Evolutionary conservation across 2,329 filamentous ascomycete genomes (phyloP).

Genomic region (Monosporascus sp.): DNA sequence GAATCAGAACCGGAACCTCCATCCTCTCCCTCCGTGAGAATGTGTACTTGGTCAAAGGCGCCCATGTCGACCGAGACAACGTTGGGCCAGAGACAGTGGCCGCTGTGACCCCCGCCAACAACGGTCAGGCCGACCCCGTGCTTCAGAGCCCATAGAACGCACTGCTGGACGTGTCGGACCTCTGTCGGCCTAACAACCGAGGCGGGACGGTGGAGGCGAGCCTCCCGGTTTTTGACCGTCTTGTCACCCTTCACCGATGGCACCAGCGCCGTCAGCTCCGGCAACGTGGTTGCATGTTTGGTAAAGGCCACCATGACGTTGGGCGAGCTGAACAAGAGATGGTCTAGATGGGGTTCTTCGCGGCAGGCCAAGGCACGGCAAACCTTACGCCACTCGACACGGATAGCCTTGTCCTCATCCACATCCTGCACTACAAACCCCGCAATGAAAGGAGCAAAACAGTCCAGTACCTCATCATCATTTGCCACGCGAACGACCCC

Average conservation of each 20-base stretch:
- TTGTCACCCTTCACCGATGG: conserved; percentile 24
- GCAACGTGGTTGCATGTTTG: conserved; percentile 35
- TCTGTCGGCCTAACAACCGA: conserved; percentile 40
- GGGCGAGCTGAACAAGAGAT: conserved; percentile 45
- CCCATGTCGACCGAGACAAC: conserved; percentile 55
- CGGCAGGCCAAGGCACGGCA: conserved; percentile 43
- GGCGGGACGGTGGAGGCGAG: conserved; percentile 38
- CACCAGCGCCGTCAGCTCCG: conserved; percentile 37
- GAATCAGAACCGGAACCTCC: conserved; percentile 9
- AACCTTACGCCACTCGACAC: conserved; percentile 41
- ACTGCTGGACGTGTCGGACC: conserved; percentile 45
- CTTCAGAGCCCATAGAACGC: conserved; percentile 51
- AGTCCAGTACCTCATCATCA: conserved; percentile 39
- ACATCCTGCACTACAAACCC: conserved; percentile 35
- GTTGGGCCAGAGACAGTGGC: conserved; percentile 48
- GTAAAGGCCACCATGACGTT: conserved; percentile 47
- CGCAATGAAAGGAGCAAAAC: conserved; percentile 48
- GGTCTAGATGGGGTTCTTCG: conserved; percentile 28
- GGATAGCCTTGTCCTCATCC: conserved; percentile 26
- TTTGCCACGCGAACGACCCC: conserved; percentile 39
- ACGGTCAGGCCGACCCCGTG: conserved; percentile 41
- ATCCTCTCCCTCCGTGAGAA: conserved; percentile 27
- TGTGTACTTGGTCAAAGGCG: conserved; percentile 45
- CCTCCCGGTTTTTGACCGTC: conserved; percentile 48
- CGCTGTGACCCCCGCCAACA: conserved; percentile 55